These are phyloP conservation scores for Corchorus capsularis DNA, from an alignment of 345 rosid species.

Conservation along the genomic window DNA sequence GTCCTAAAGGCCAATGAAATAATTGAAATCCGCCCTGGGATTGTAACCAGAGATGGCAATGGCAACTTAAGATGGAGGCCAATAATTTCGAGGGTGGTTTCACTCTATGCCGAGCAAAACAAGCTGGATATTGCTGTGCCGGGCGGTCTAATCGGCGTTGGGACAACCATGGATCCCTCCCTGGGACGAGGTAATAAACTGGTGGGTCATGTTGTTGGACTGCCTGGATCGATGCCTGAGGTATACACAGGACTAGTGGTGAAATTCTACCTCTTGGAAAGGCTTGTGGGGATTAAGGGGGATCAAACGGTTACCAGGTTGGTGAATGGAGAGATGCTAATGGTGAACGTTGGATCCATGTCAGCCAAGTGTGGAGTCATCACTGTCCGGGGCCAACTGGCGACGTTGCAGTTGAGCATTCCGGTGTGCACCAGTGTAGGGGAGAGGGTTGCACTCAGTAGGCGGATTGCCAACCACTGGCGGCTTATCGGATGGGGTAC, in stretches of 20 bases:
- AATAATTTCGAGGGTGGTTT: constrained; percentile 78
- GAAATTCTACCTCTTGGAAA: constrained; percentile 67
- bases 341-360: constrained; percentile 89
- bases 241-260: constrained; percentile 90
- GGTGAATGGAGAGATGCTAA: constrained; percentile 79
- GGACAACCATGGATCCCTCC: too few species aligned
- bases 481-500: constrained; percentile 92
- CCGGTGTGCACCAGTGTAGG: constrained; percentile 86
- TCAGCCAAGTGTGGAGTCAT: constrained; percentile 81
- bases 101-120: constrained; percentile 79
- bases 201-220: constrained; percentile 94
- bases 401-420: constrained; percentile 71
- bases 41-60: constrained; percentile 70
- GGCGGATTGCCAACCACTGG: constrained; percentile 83
- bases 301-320: constrained; percentile 69
- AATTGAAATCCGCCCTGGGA: constrained; percentile 87
- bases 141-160: constrained; percentile 15
- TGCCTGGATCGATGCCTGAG: constrained; percentile 81
- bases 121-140: constrained; percentile 94
- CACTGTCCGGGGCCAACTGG: constrained; percentile 75
- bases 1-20: constrained; percentile 66
- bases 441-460: constrained; percentile 69
- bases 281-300: constrained; percentile 71
- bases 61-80: constrained; percentile 85
- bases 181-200: constrained; percentile 42